Evolutionary conservation across 352 stramenopile genomes (phyloP), one percentile per base, ranked within the genome.

Genomic region (Pythium sp.): DNA sequence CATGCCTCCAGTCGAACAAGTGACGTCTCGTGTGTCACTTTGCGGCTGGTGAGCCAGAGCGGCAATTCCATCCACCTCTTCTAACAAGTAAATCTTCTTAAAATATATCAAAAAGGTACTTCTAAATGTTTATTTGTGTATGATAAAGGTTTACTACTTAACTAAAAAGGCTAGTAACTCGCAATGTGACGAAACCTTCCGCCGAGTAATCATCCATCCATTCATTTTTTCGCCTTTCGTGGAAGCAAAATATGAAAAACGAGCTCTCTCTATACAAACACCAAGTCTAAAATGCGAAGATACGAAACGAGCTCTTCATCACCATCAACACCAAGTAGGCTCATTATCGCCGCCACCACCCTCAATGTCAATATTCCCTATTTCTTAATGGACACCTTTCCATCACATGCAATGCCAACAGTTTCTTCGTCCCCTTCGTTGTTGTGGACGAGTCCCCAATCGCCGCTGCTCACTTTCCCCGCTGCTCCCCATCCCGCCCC

Each of bases 11-110:
- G 34, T 62, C 51, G 65, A 64, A 22, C n/a, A 53, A 62, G 26
- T 56, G 58, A 67, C 58, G 57, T 58, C 47, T 67, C 58, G 49
- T 18, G 38, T 54, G 57, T 66, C 57, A 60, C 36, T 28, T 51
- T 58, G n/a, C 9, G 36, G 11, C 34, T 64, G 9, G 32, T 47
- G 36, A 62, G 14, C 28, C 30, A 58, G 30, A 34, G 30, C 54
- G n/a, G 30, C 14, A 7, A 20, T 5, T 55, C 38, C 38, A 55
- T 56, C 14, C 14, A 30, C 24, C 58, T 51, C 26, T 26, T 24
- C 2, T 38, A 64, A 18, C 24, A 7, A 20, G 8, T 64, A 54
- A 26, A 9, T 5, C 12, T 7, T 8, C 18, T 32, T 4, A n/a
- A 30, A 30, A 2, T 20, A 20, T 0, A 0, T 43, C 2, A 28